Conservation (phyloP, 345 rosid genomes). For the Sonneratia caseolaris region DNA sequence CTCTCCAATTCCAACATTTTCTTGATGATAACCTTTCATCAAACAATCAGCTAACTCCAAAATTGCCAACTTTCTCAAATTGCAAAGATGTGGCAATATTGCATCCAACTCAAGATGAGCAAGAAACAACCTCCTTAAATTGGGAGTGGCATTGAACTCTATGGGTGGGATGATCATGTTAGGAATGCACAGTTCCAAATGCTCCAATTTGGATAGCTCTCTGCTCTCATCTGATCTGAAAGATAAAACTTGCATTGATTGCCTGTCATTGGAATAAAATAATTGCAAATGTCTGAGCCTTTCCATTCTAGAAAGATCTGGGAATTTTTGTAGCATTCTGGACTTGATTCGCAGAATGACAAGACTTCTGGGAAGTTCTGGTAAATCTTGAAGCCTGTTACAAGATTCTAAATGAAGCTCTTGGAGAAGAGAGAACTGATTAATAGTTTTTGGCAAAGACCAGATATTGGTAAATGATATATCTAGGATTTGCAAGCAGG, state of each 20-base stretch:
- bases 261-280: background rate
- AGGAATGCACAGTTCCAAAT: background rate
- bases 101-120: background rate
- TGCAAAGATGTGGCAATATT: background rate
- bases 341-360: background rate
- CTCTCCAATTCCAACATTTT: background rate
- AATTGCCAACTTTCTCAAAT: background rate
- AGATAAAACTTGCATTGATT: background rate
- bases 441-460: background rate
- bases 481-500: background rate
- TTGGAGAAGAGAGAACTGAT: background rate
- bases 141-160: background rate
- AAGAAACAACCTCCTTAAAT: background rate
- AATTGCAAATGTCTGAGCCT: background rate
- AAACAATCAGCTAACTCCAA: background rate
- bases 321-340: background rate
- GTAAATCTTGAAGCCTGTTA: background rate
- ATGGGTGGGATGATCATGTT: background rate
- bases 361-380: background rate
- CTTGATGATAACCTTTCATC: background rate
- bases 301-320: background rate
- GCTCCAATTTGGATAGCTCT: background rate
- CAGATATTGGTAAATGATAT: background rate
- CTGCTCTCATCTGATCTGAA: background rate
- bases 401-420: constrained; percentile 3